These are phyloP conservation scores for Neurospora terricola DNA, from an alignment of 495 filamentous ascomycete genomes.

Conservation along the genomic window DNA sequence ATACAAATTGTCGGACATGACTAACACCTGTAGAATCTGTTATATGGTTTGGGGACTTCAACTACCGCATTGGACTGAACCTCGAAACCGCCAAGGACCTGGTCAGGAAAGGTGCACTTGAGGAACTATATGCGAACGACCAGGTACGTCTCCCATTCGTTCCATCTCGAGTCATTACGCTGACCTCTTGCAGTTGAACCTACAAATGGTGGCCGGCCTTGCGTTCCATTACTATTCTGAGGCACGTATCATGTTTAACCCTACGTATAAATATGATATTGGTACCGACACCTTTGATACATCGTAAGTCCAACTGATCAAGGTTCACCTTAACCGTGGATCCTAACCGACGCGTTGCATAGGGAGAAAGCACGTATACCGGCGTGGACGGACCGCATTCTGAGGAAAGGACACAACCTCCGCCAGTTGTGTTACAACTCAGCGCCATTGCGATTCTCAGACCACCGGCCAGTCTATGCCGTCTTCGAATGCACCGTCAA, in stretches of 20 bases:
- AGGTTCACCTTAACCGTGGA: no score
- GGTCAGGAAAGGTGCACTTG: constrained; percentile 57
- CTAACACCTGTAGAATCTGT: constrained; percentile 48
- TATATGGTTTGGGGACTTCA: constrained; percentile 99
- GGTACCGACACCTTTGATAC: constrained; percentile 83
- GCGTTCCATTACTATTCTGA: constrained; percentile 90
- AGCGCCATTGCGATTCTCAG: constrained; percentile 75
- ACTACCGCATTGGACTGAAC: constrained; percentile 85
- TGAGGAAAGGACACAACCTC: constrained; percentile 75
- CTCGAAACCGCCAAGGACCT: constrained; percentile 71
- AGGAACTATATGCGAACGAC: constrained; percentile 83
- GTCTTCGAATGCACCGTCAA: constrained; percentile 74
- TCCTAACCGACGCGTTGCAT: constrained; percentile 4
- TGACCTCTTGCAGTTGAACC: constrained; percentile 54
- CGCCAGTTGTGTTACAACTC: constrained; percentile 72
- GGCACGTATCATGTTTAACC: constrained; percentile 69
- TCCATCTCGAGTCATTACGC: not conserved
- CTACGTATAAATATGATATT: constrained; percentile 93
- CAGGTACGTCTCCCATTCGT: constrained; percentile 46
- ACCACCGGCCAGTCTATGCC: constrained; percentile 88
- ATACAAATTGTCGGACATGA: not conserved
- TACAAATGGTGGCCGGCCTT: constrained; percentile 89
- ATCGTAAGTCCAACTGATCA: constrained; percentile 49
- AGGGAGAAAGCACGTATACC: constrained; percentile 91
- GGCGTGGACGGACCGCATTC: constrained; percentile 91